Evolutionary conservation across 257 asterid genomes (phyloP), one percentile per base, ranked within the genome.

Genomic region (Nicotiana obtusifolia): DNA sequence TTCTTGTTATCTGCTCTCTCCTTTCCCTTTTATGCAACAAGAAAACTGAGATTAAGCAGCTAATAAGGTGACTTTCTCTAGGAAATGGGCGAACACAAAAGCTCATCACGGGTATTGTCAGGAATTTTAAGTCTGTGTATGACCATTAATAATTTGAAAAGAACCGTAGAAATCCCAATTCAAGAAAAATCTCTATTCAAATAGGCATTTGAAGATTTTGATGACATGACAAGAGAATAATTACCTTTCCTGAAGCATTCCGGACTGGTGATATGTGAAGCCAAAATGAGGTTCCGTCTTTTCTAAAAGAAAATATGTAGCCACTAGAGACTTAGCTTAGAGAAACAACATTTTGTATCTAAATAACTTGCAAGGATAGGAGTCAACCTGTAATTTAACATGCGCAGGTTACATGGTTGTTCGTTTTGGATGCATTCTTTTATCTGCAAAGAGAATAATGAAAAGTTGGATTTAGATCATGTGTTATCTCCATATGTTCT

Each of bases 241-340:
- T 84, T 89, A 95, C 99, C 97, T 91, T 92, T 76, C 98, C 98
- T 30, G 94, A 89, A 81, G 98, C 97, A 80, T 88, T 90, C 52
- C 97, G 90, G 44, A 95, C 93, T 7, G 99, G 98, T 80, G 99
- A 91, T 78, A 95, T 92, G 85, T 91, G 98, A 85, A 95, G 97
- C 96, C 98, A 90, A 91, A 95, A 94, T 30, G 95, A 68, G 62
- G 94, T 88, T 83, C 87, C 67, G 66, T 95, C 92, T 78, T 89
- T 89, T 80, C 92, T 89, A 89, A 59, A 52, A 67, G 80, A 20
- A 67, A 81, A 71, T 17, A 57, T 10, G 7, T 9, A 80, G 2
- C 44, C 22, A 44, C 37, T 6, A 26, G 67, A 57, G 4, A 57
- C 22, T 76, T 60, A 69, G 61, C 73, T 35, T 28, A 73, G 41